phyloP scores from a whole-genome alignment of 1,139 yeast genomes.

The Magnusiomyces sp. region DNA sequence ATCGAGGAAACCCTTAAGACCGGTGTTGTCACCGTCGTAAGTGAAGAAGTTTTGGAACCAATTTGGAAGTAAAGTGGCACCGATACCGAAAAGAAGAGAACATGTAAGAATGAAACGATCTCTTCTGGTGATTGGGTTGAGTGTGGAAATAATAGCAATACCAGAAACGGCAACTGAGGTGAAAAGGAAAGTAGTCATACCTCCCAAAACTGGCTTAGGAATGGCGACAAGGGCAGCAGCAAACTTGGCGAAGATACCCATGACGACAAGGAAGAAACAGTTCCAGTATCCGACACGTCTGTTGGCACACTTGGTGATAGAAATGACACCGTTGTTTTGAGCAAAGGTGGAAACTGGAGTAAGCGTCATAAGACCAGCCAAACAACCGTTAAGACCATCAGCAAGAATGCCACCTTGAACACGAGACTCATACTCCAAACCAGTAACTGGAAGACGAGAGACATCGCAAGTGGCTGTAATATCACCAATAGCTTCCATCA shows the following conservation, averaged over 20 bases:
- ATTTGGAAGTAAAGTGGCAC: conserved; percentile 61
- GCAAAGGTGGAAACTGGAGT: conserved; percentile 88
- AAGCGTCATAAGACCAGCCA: conserved; percentile 56
- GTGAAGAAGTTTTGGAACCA: conserved; percentile 78
- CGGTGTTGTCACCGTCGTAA: conserved; percentile 56
- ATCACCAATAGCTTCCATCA: conserved; percentile 92
- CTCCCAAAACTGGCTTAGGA: conserved; percentile 80
- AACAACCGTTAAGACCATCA: conserved; percentile 60
- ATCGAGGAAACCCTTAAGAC: conserved; percentile 62
- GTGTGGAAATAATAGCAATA: conserved; percentile 61
- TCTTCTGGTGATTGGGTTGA: conserved; percentile 70
- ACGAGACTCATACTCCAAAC: conserved; percentile 69
- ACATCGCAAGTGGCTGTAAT: conserved; percentile 90
- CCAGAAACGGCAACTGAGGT: conserved; percentile 88
- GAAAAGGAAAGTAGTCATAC: conserved; percentile 86
- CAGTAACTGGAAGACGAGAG: conserved; percentile 73
- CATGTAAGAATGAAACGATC: conserved; percentile 79
- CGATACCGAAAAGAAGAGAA: conserved; percentile 67
- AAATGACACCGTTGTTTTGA: conserved; percentile 88
- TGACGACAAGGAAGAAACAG: conserved; percentile 68
- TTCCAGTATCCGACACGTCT: conserved; percentile 84
- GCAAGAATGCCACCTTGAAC: conserved; percentile 89
- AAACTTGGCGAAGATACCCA: conserved; percentile 84
- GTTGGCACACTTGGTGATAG: conserved; percentile 83
- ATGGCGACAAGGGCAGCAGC: conserved; percentile 84